Base-by-base conservation (phyloP, 352 stramenopile genomes). In the Pythium guiyangense region DNA sequence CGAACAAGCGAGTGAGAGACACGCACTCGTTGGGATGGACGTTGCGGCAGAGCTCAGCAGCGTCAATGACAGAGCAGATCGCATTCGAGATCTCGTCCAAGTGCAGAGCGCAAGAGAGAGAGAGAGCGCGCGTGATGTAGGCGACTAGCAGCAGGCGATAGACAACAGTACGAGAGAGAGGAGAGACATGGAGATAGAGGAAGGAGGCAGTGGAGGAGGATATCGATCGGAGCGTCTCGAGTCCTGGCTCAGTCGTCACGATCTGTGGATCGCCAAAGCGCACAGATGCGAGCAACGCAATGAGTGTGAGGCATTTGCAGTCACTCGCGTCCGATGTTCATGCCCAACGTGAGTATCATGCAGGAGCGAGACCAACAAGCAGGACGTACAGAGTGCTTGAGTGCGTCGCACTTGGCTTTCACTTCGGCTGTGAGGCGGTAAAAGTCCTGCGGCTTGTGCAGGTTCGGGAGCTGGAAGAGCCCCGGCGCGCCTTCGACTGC, bases 31-130 rank as follows among this genome's bases (percentile, higher is more conserved):
- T 70, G 0, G 85, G 84, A 50, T 99, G 94, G 10, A 97, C 90
- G 35, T 93, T 97, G 37, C 96, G 90, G 63, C 92, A 98, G 9
- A 98, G 66, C 69, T 99, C 96, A 6, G 94, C 92, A 3, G 93
- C 88, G 69, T 99, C 96, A 60, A 98, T 97, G 44, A 98, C 92
- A 26, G 85, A 96, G 73, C 96, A 99, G 59, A 98, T 92, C 35
- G 74, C 73, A 62, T 98, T 97, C 44, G 88, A 98, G 40, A 99
- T 97, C 54, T 96, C 77, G 67, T 99, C 96, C 51, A 99, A 67
- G 65, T 82, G 64, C 52, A 70, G n/a, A n/a, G n/a, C n/a, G n/a
- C n/a, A n/a, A n/a, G n/a, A n/a, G 6, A 57, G 22, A 49, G 15
- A 15, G 37, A 43, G 9, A 49, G 8, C 12, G 27, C 35, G 15